phyloP scores from a whole-genome alignment of 352 stramenopile genomes.

The Paralagenidium karlingii region DNA sequence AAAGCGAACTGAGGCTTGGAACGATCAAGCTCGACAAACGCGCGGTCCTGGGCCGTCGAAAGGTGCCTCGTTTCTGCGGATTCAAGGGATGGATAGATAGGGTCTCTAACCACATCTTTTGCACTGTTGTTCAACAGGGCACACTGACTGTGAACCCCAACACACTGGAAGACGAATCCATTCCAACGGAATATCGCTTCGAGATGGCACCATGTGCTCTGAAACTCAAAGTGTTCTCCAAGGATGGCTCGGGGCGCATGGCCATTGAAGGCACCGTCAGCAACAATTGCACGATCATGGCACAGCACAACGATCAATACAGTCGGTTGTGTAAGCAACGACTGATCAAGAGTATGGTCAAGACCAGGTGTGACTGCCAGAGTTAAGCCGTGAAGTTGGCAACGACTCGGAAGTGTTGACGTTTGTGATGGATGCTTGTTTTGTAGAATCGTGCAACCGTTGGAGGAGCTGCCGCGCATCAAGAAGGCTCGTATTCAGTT shows the following conservation, averaged over 20 bases:
- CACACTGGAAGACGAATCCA: slow-evolving; percentile 51
- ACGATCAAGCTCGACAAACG: slow-evolving; percentile 79
- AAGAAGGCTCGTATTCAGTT: slow-evolving; percentile 75
- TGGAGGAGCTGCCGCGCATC: slow-evolving; percentile 61
- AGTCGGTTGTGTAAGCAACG: slow-evolving; percentile 75
- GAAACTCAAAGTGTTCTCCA: slow-evolving; percentile 76
- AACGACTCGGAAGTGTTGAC: too few relatives aligned
- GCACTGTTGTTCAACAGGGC: slow-evolving; percentile 18
- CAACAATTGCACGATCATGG: slow-evolving; percentile 78
- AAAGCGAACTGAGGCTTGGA: slow-evolving; percentile 74
- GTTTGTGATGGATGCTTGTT: background rate
- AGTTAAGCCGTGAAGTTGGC: too few relatives aligned
- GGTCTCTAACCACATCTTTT: background rate
- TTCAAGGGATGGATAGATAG: background rate
- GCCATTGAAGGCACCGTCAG: slow-evolving; percentile 79
- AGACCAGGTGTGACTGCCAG: slow-evolving; percentile 41
- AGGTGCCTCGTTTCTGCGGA: slow-evolving; percentile 19
- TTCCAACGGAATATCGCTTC: slow-evolving; percentile 71
- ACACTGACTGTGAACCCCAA: slow-evolving; percentile 64
- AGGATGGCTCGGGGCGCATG: slow-evolving; percentile 77
- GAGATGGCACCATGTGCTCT: slow-evolving; percentile 65
- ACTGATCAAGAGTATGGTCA: slow-evolving; percentile 80
- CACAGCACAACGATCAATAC: slow-evolving; percentile 74
- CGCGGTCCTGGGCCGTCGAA: slow-evolving; percentile 48
- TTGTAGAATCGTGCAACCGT: slow-evolving; percentile 53